Conservation (phyloP, 1,284 basidiomycete species). For the Serendipita sp. region DNA sequence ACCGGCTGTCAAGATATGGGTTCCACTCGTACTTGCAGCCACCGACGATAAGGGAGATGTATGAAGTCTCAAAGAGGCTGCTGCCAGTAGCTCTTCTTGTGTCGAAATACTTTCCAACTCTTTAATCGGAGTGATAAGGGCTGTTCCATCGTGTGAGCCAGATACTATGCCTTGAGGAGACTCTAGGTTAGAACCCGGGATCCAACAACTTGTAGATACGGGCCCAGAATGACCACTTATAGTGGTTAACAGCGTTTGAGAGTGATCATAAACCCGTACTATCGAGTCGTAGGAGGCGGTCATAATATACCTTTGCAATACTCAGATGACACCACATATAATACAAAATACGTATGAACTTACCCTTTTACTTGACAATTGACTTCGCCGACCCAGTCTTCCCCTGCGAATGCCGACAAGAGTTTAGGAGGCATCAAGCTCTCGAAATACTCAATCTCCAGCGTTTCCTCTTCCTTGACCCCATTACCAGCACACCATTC, state of each 20-base stretch:
- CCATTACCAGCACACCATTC: constrained; percentile 67
- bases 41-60: constrained; percentile 60
- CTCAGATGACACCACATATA: not conserved
- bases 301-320: constrained; percentile 42
- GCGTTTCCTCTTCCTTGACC: constrained; percentile 71
- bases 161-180: constrained; percentile 45
- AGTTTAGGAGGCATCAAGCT: constrained; percentile 81
- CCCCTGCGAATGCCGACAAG: constrained; percentile 67
- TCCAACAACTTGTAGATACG: constrained; percentile 55
- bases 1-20: constrained; percentile 54
- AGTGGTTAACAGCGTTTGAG: constrained; percentile 40
- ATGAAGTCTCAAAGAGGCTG: constrained; percentile 58
- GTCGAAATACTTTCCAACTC: constrained; percentile 20
- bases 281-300: constrained; percentile 73
- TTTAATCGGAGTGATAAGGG: constrained; percentile 43
- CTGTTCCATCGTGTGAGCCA: constrained; percentile 72
- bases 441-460: constrained; percentile 91
- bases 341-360: constrained; percentile 17
- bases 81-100: constrained; percentile 5
- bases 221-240: constrained; percentile 46
- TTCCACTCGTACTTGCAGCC: constrained; percentile 35
- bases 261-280: constrained; percentile 59
- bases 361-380: constrained; percentile 58
- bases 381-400: constrained; percentile 88
- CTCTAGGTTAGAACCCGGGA: constrained; percentile 29